These are phyloP conservation scores for Imleria badia DNA, from an alignment of 768 basidiomycete genomes.

Conservation along the genomic window DNA sequence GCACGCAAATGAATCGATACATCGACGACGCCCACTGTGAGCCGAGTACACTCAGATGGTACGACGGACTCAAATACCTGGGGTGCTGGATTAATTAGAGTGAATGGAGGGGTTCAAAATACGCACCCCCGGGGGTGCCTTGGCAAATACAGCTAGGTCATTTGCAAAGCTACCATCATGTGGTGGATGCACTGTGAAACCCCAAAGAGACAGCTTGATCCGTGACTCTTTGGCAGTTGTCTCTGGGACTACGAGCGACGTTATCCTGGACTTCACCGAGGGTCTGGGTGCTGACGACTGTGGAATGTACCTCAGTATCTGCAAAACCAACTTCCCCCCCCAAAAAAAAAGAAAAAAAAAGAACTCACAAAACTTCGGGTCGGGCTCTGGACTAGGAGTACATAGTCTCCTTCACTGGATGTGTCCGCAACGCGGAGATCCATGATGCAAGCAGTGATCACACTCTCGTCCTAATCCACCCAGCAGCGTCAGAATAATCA, in stretches of 20 bases:
- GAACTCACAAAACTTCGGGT: constrained; percentile 57
- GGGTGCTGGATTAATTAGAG: neutral
- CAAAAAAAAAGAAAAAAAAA: too few species aligned
- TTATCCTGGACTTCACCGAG: constrained; percentile 62
- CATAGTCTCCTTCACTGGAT: constrained; percentile 30
- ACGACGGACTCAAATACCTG: constrained; percentile 92
- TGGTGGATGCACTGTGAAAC: constrained; percentile 60
- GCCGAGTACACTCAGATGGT: constrained; percentile 79
- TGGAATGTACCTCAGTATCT: neutral
- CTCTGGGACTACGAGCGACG: constrained; percentile 58
- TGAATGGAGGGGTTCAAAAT: neutral
- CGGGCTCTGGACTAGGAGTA: constrained; percentile 54
- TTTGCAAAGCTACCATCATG: constrained; percentile 62
- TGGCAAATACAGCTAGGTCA: constrained; percentile 64
- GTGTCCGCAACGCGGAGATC: constrained; percentile 58
- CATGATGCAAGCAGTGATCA: constrained; percentile 61
- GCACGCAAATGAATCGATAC: constrained; percentile 63
- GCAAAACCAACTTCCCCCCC: too few species aligned
- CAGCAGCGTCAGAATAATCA: constrained; percentile 2
- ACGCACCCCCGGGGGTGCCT: constrained; percentile 87
- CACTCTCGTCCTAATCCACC: constrained; percentile 60
- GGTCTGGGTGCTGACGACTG: constrained; percentile 50
- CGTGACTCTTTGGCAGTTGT: constrained; percentile 77
- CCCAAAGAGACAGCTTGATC: constrained; percentile 60
- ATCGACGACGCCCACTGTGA: constrained; percentile 65